These are phyloP conservation scores for Sporisorium iseilematis-ciliati DNA, from an alignment of 1,284 basidiomycete genomes.

Conservation along the genomic window DNA sequence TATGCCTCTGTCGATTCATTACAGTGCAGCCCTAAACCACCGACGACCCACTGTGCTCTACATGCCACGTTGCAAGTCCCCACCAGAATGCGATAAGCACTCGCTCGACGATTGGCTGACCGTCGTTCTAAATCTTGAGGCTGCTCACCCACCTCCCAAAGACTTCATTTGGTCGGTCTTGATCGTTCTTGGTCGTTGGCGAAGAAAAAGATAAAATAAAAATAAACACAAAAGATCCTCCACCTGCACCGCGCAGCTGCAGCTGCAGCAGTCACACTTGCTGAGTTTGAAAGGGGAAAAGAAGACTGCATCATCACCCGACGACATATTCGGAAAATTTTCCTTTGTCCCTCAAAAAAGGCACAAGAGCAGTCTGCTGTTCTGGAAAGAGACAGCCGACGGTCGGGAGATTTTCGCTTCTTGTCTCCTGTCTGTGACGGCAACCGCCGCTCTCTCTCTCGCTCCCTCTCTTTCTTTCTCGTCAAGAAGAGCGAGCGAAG, in stretches of 20 bases:
- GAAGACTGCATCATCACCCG: conserved; percentile 8
- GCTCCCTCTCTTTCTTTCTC: neutral
- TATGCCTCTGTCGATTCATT: neutral
- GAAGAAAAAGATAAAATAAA: neutral
- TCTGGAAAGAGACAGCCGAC: conserved; percentile 1
- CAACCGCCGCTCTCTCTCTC: neutral
- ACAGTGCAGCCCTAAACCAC: too few species aligned
- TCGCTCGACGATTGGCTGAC: conserved; percentile 19
- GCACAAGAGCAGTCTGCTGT: neutral
- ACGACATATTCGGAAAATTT: conserved; percentile 5
- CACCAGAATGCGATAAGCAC: conserved; percentile 26
- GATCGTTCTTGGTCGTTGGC: neutral
- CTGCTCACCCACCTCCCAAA: neutral
- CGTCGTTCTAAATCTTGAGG: neutral
- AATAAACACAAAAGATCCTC: neutral
- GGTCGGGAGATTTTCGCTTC: conserved; percentile 7
- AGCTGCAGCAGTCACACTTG: neutral
- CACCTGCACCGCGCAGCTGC: neutral
- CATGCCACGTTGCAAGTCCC: conserved; percentile 5
- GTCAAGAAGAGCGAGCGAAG: too few species aligned
- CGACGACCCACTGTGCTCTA: neutral
- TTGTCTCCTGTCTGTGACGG: conserved; percentile 1
- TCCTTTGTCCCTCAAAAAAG: too few species aligned
- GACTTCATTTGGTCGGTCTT: neutral
- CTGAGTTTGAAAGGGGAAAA: conserved; percentile 3